A percentile compares a stretch with the other conserved stretches of the same genome.
Conservation (phyloP, 1,284 basidiomycete species). For the Entoloma clypeatum region DNA sequence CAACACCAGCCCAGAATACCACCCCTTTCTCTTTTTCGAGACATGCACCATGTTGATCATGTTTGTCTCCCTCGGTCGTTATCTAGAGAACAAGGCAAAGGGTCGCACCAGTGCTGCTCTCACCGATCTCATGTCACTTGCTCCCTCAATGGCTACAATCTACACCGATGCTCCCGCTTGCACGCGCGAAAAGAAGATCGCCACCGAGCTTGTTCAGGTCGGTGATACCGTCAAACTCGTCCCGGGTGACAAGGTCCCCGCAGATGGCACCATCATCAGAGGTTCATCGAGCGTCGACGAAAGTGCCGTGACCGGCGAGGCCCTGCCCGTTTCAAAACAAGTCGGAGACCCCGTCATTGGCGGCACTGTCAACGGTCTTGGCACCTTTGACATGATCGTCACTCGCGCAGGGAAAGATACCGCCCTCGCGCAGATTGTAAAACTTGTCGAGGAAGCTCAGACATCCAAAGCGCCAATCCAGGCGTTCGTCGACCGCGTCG, state of each 20-base stretch:
- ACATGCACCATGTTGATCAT: slow-evolving; percentile 99
- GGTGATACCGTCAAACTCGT: slow-evolving; percentile 93
- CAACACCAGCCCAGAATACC: slow-evolving; percentile 60
- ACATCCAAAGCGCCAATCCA: slow-evolving; percentile 98
- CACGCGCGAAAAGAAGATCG: slow-evolving; percentile 83
- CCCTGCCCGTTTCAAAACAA: slow-evolving; percentile 85
- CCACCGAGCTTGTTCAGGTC: slow-evolving; percentile 93
- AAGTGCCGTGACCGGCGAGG: slow-evolving; percentile 96
- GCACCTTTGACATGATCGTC: slow-evolving; percentile 94
- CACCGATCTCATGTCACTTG: slow-evolving; percentile 92
- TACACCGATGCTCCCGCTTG: slow-evolving; percentile 81
- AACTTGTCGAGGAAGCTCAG: slow-evolving; percentile 96
- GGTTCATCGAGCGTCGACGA: slow-evolving; percentile 93
- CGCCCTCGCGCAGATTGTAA: slow-evolving; percentile 93
- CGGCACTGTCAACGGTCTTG: slow-evolving; percentile 94
- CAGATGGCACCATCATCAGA: slow-evolving; percentile 86
- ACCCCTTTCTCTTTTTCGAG: slow-evolving; percentile 94
- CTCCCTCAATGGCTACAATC: slow-evolving; percentile 93
- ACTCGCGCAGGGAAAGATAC: slow-evolving; percentile 96
- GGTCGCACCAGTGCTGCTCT: slow-evolving; percentile 96
- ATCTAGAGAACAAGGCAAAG: slow-evolving; percentile 95
- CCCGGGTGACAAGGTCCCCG: slow-evolving; percentile 95
- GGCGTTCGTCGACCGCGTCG: slow-evolving; percentile 91
- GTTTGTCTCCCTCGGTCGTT: slow-evolving; percentile 94
- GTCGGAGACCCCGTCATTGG: slow-evolving; percentile 86